Evolutionary conservation across 495 filamentous ascomycete genomes (phyloP).

Genomic region (Astrocystis sublimbata): DNA sequence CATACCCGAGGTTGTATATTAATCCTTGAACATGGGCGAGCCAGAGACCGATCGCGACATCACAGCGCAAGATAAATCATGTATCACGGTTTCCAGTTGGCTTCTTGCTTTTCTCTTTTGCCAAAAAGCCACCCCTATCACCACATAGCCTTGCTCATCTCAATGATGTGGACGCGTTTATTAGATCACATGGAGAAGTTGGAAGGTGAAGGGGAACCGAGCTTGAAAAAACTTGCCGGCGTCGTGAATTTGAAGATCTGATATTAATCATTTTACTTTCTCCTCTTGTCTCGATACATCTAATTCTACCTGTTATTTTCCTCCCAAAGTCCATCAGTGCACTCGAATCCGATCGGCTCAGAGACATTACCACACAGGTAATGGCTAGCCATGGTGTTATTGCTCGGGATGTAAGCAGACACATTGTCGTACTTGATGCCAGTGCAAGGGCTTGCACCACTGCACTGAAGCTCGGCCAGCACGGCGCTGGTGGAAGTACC

Average conservation of each 20-base stretch:
- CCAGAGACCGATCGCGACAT: no score
- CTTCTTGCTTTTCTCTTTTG: no score
- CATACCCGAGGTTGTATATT: no score
- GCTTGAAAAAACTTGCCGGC: no score
- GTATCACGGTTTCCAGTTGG: no score
- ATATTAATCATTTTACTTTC: background rate
- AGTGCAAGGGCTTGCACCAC: constrained; percentile 38
- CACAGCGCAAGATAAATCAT: no score
- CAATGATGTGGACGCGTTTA: no score
- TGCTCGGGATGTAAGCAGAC: constrained; percentile 24
- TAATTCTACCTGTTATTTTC: background rate
- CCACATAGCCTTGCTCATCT: no score
- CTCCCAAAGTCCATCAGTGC: constrained; percentile 26
- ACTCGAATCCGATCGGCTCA: constrained; percentile 35
- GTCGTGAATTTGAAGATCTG: background rate
- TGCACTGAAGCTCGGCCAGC: constrained; percentile 41
- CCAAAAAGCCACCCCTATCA: no score
- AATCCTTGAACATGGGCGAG: no score
- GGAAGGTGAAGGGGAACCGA: no score
- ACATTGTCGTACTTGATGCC: constrained; percentile 31
- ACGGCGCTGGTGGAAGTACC: constrained; percentile 31
- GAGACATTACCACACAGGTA: constrained; percentile 43
- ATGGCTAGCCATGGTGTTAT: constrained; percentile 25
- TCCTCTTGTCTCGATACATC: background rate
- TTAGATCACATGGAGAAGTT: no score